phyloP scores from a whole-genome alignment of 2,329 filamentous ascomycete genomes.

The Fusarium oligoseptatum region DNA sequence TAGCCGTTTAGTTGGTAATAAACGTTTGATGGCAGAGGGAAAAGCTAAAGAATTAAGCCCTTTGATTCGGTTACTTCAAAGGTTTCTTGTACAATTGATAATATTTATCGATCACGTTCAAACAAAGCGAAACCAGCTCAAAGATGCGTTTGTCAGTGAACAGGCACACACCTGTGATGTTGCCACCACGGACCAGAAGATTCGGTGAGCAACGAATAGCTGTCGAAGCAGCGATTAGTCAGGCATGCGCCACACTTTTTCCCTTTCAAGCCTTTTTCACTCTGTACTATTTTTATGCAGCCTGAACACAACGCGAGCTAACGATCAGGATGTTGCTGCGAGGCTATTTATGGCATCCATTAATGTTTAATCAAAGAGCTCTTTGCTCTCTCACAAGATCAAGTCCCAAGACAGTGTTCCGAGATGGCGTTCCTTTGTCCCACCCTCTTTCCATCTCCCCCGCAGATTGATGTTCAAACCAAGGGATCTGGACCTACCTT shows the following conservation, averaged over 20 bases:
- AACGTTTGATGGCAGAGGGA: background rate
- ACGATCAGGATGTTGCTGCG: background rate
- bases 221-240: conserved; percentile 26
- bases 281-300: conserved; percentile 5
- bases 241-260: background rate
- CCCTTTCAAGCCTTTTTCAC: background rate
- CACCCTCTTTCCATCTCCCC: conserved; percentile 7
- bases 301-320: background rate
- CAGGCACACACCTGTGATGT: conserved; percentile 4
- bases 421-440: conserved; percentile 16
- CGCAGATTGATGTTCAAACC: background rate
- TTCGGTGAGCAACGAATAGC: conserved; percentile 26
- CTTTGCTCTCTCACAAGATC: background rate
- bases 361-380: background rate
- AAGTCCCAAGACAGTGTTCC: background rate
- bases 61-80: background rate
- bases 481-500: background rate
- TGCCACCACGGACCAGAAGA: conserved; percentile 38
- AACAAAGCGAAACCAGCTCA: background rate
- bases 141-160: conserved; percentile 21
- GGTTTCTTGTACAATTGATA: conserved; percentile 12
- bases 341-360: conserved; percentile 13
- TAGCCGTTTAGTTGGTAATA: conserved; percentile 24
- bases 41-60: background rate
- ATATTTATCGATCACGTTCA: background rate